These are phyloP conservation scores for Cochlearia excelsa DNA, from an alignment of 345 rosid genomes.

Conservation along the genomic window DNA sequence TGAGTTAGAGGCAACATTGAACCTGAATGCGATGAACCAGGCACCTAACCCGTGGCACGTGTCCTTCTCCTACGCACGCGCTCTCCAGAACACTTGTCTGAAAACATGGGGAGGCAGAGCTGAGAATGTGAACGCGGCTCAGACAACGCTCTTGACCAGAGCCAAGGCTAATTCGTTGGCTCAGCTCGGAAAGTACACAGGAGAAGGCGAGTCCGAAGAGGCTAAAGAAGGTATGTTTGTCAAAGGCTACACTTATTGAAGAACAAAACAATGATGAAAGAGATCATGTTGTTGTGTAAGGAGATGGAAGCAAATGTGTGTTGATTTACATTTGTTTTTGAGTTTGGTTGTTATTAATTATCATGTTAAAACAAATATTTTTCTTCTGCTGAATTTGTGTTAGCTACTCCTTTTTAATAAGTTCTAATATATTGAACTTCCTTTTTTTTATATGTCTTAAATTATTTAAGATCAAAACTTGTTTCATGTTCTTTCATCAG, in stretches of 20 bases:
- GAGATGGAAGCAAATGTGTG: constrained; percentile 21
- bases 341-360: constrained; percentile 32
- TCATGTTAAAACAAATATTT: constrained; percentile 28
- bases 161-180: constrained; percentile 91
- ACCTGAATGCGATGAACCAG: constrained; percentile 97
- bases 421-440: constrained; percentile 28
- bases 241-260: constrained; percentile 75
- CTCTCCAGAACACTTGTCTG: constrained; percentile 91
- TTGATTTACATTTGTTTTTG: constrained; percentile 24
- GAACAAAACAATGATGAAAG: constrained; percentile 24
- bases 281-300: constrained; percentile 28
- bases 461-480: background rate
- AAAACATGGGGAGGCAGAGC: constrained; percentile 92
- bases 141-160: constrained; percentile 60
- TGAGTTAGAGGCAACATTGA: constrained; percentile 93
- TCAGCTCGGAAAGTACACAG: constrained; percentile 92
- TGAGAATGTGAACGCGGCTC: constrained; percentile 82
- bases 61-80: constrained; percentile 95
- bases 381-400: constrained; percentile 19
- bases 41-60: constrained; percentile 89
- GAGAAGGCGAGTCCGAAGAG: constrained; percentile 88
- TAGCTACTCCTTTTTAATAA: constrained; percentile 35
- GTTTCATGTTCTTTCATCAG: too few relatives aligned
- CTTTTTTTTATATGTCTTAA: background rate
- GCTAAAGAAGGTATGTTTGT: constrained; percentile 93